These are phyloP conservation scores for Neonothopanus nambi DNA, from an alignment of 1,284 basidiomycete species.

Conservation along the genomic window DNA sequence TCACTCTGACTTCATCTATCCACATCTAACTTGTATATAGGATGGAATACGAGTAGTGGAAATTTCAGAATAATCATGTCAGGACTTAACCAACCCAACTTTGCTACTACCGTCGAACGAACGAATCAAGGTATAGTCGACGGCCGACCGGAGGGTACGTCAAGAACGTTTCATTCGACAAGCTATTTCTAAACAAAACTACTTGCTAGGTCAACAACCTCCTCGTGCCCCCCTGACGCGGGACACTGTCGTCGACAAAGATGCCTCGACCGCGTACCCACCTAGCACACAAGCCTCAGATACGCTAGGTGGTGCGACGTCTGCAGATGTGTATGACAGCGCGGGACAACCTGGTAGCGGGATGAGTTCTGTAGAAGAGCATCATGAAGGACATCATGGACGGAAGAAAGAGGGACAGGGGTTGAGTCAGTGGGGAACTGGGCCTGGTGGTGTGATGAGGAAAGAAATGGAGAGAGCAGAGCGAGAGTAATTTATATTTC, in stretches of 20 bases:
- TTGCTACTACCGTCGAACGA: conserved; percentile 20
- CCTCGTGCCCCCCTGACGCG: conserved; percentile 19
- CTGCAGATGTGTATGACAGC: conserved; percentile 25
- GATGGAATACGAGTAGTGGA: no score
- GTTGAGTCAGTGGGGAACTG: conserved; percentile 11
- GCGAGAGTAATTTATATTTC: no score
- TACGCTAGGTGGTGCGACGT: conserved; percentile 25
- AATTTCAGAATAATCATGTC: conserved; percentile 11
- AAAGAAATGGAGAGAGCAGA: no score
- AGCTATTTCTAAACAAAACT: not conserved
- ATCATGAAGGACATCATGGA: conserved; percentile 26
- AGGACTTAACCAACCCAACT: conserved; percentile 18
- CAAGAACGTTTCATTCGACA: not conserved
- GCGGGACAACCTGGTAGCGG: conserved; percentile 25
- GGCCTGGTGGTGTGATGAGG: no score
- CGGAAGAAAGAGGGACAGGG: conserved; percentile 25
- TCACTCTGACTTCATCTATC: no score
- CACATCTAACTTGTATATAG: no score
- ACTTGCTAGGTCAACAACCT: conserved; percentile 20
- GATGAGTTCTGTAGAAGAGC: conserved; percentile 29
- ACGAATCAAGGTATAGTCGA: conserved; percentile 28
- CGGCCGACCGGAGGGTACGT: conserved; percentile 23
- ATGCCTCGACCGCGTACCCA: conserved; percentile 18
- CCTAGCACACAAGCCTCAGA: conserved; percentile 8
- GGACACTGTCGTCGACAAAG: conserved; percentile 24